Percentiles rank a stretch among this genome's conserved stretches.
Conservation (phyloP, 2,329 filamentous ascomycete genomes). For the Hymenoscyphus fraxineus region DNA sequence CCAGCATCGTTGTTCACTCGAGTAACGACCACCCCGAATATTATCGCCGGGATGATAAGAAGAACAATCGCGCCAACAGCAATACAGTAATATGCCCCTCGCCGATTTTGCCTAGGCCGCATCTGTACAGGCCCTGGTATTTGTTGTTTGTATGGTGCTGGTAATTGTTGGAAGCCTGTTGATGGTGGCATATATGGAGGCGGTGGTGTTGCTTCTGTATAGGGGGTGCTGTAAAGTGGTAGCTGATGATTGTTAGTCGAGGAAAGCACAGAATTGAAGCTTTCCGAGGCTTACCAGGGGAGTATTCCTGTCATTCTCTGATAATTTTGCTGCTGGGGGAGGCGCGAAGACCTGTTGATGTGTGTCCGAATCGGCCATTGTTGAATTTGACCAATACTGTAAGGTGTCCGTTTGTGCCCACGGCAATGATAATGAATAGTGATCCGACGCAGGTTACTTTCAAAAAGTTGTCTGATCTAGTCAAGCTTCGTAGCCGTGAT, state of each 20-base stretch:
- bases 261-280: background rate
- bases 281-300: background rate
- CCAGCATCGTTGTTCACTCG: background rate
- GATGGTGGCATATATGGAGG: slow-evolving; percentile 3
- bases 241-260: background rate
- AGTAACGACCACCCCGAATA: slow-evolving; percentile 5
- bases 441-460: background rate
- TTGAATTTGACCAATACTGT: background rate
- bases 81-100: slow-evolving; percentile 4
- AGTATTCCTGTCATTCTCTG: background rate
- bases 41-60: slow-evolving; percentile 1
- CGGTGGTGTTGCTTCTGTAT: background rate
- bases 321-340: background rate
- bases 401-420: background rate
- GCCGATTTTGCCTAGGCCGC: background rate
- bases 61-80: background rate
- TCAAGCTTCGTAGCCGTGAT: background rate
- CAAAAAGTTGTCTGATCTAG: background rate
- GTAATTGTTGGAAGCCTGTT: background rate
- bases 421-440: background rate
- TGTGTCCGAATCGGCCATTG: background rate
- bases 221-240: background rate
- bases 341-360: background rate
- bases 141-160: background rate
- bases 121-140: background rate